Conservation (phyloP, 306 rosid species). For the Castanea crenata region DNA sequence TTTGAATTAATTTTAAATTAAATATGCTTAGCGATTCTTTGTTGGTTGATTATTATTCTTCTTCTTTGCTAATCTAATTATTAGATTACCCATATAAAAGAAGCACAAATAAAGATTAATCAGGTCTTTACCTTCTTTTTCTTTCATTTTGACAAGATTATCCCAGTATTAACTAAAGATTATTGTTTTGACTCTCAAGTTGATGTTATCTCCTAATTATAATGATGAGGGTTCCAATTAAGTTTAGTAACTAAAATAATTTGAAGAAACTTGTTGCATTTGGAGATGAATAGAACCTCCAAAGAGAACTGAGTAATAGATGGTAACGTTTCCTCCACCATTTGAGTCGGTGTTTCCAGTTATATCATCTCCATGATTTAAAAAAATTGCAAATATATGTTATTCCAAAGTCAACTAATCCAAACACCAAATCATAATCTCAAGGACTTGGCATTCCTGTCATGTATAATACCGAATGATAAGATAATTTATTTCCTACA, state of each 20-base stretch:
- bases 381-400: background rate
- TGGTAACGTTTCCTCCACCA: background rate
- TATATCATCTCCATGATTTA: background rate
- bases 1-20: background rate
- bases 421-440: background rate
- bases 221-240: background rate
- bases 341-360: background rate
- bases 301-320: background rate
- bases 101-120: background rate
- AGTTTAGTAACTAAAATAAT: background rate
- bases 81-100: background rate
- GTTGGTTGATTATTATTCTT: background rate
- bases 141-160: background rate
- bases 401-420: background rate
- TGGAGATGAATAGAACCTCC: background rate
- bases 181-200: too few relatives aligned
- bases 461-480: background rate
- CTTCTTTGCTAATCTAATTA: background rate
- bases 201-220: background rate
- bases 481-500: background rate
- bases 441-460: background rate
- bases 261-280: background rate
- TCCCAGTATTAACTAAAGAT: too few relatives aligned
- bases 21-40: background rate
- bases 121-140: background rate